phyloP scores from a whole-genome alignment of 2,329 filamentous ascomycete species.

The Alternaria gansuensis region DNA sequence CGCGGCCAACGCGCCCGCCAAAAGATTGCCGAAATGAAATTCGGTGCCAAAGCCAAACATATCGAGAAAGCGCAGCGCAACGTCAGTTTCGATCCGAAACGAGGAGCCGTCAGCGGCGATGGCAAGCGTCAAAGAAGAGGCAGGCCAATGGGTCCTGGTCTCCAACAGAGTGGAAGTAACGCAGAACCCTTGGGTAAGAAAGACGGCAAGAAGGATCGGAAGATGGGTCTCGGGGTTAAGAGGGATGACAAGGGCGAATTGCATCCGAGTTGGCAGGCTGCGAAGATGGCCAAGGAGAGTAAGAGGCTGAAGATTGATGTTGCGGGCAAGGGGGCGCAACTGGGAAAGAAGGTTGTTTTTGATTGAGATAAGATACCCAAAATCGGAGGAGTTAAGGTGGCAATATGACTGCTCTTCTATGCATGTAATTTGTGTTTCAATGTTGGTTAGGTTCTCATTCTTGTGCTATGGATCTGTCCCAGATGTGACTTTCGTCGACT shows the following conservation, averaged over 20 bases:
- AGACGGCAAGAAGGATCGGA: conserved; percentile 25
- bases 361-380: conserved; percentile 55
- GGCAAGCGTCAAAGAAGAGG: conserved; percentile 34
- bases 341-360: conserved; percentile 70
- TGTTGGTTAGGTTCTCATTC: fast-evolving
- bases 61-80: conserved; percentile 60
- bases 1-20: conserved; percentile 80
- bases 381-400: background rate
- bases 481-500: background rate
- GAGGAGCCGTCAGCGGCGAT: conserved; percentile 64
- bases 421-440: background rate
- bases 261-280: conserved; percentile 73
- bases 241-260: conserved; percentile 62
- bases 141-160: conserved; percentile 35
- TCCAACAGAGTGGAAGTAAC: conserved; percentile 47
- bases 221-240: conserved; percentile 54
- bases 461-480: background rate
- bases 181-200: conserved; percentile 35
- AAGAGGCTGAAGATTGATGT: conserved; percentile 55
- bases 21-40: conserved; percentile 83
- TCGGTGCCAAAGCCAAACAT: conserved; percentile 74
- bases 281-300: conserved; percentile 67
- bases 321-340: conserved; percentile 54
- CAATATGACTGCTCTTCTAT: background rate
- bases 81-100: conserved; percentile 66